Base-by-base conservation (phyloP, 2,329 filamentous ascomycete genomes). In the Calonectria crousiana region DNA sequence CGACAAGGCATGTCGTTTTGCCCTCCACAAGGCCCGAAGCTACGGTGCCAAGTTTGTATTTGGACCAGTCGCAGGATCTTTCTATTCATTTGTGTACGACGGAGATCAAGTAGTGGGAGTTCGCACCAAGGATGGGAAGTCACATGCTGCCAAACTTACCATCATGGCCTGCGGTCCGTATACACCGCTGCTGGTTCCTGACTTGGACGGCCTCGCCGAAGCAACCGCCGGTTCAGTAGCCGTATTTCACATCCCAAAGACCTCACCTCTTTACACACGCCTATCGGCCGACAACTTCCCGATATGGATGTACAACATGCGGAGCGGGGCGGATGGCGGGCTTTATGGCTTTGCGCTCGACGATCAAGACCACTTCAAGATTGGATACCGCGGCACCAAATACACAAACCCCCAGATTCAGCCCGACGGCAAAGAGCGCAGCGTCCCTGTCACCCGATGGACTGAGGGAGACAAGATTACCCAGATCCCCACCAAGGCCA, bases 341-440 rank as follows among this genome's bases (percentile, higher is more conserved):
- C 81, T 89, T 0, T 89, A 89, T 74, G 88, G 88, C 20, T 89
- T 90, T 58, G 84, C 89, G 0, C 78, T 84, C 0, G 84, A 86
- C 28, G 81, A 85, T 11, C 75, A 86, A 4, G 86, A 88, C 0
- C 77, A 84, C n/a, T 76, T 90, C 66, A 89, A 90, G 76, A 84
- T 89, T 72, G 89, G 86, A 2, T 91, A 87, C 72, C 84, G 89
- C 1, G 88, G 87, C 1, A 88, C 84, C 0, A 91, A 90, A 78
- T 89, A 84, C 76, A 88, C 87, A 2, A 88, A 89, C 73, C 86
- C 85, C 0, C 73, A 82, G 28, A 23, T 67, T 0, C 84, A 86
- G 34, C n/a, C 71, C 0, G 84, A 87, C 65, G 84, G 85, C 4
- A 74, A 73, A 0, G 82, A 83, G 38, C 80, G 86, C 13, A 88